Percentiles rank a stretch among this genome's conserved stretches.
Evolutionary conservation across 2,329 filamentous ascomycete species (phyloP).

Genomic region (Alternaria arbusti): DNA sequence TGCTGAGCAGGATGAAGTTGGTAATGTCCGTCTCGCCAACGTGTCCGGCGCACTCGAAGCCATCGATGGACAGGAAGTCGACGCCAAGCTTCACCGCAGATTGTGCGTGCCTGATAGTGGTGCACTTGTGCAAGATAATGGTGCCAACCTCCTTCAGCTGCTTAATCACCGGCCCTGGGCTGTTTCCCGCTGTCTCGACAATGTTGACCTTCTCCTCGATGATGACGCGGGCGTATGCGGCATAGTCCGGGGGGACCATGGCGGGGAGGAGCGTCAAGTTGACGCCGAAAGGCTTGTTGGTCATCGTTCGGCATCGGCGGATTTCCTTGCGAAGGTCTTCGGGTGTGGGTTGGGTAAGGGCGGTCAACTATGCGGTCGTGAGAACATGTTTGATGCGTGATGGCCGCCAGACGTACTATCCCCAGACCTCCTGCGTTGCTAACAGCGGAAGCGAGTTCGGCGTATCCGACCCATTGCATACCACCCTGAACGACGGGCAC

Average conservation of each 20-base stretch:
- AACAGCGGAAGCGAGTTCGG: constrained; percentile 77
- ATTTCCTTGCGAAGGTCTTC: constrained; percentile 95
- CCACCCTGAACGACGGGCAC: constrained; percentile 85
- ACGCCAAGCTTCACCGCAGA: constrained; percentile 93
- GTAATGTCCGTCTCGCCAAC: constrained; percentile 88
- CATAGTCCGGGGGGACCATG: constrained; percentile 89
- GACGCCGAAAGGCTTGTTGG: constrained; percentile 81
- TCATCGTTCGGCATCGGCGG: constrained; percentile 80
- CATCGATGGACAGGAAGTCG: constrained; percentile 95
- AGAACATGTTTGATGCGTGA: constrained; percentile 5
- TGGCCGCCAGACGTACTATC: constrained; percentile 54
- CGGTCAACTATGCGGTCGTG: constrained; percentile 64
- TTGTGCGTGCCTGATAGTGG: constrained; percentile 90
- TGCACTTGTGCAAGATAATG: constrained; percentile 95
- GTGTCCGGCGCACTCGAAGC: constrained; percentile 95
- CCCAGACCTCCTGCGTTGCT: constrained; percentile 74
- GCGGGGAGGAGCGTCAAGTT: constrained; percentile 94
- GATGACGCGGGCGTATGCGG: constrained; percentile 86
- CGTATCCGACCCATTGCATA: constrained; percentile 87
- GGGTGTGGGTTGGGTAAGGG: constrained; percentile 89
- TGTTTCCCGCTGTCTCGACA: constrained; percentile 92
- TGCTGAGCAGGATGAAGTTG: constrained; percentile 85
- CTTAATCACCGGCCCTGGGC: constrained; percentile 86
- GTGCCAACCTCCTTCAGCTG: constrained; percentile 81
- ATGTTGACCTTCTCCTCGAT: constrained; percentile 92